These are phyloP conservation scores for Hypoxylon sp. DNA, from an alignment of 2,329 filamentous ascomycete species.

Conservation along the genomic window DNA sequence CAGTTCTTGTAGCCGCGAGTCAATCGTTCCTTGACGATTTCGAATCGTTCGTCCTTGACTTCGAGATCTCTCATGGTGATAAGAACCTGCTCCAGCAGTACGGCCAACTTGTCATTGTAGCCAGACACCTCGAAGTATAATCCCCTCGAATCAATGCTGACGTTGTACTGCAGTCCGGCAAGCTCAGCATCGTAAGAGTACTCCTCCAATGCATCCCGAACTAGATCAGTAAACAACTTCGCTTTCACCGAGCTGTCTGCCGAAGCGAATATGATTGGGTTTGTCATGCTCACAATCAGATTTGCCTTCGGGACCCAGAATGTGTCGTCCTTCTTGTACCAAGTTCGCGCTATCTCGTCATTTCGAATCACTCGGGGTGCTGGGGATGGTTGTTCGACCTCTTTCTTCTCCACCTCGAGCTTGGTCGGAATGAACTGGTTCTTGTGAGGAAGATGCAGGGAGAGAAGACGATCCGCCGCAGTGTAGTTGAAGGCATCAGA, in stretches of 20 bases:
- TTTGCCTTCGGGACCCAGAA: constrained; percentile 99
- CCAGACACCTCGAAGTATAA: constrained; percentile 84
- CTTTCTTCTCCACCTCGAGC: constrained; percentile 94
- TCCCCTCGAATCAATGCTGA: constrained; percentile 78
- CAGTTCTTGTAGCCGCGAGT: constrained; percentile 84
- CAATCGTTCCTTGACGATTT: constrained; percentile 89
- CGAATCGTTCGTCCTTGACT: constrained; percentile 87
- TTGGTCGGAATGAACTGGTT: constrained; percentile 97
- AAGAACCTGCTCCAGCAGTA: constrained; percentile 90
- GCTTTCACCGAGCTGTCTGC: constrained; percentile 83
- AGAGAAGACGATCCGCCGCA: constrained; percentile 69
- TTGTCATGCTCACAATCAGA: constrained; percentile 82
- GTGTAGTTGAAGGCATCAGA: constrained; percentile 70
- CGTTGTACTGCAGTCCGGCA: constrained; percentile 85
- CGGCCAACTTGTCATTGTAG: constrained; percentile 96
- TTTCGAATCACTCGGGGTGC: constrained; percentile 86
- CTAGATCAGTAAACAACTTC: constrained; percentile 83
- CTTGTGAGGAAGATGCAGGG: constrained; percentile 87
- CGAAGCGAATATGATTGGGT: constrained; percentile 81
- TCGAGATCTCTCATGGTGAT: constrained; percentile 85
- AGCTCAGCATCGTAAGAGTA: constrained; percentile 97
- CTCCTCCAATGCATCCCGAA: constrained; percentile 88
- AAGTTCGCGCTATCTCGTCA: constrained; percentile 82
- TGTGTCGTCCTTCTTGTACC: constrained; percentile 98
- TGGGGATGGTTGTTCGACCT: constrained; percentile 78